Evolutionary conservation across 2,329 filamentous ascomycete genomes (phyloP), one percentile per base, ranked within the genome.

Genomic region (Bertia moriformis): DNA sequence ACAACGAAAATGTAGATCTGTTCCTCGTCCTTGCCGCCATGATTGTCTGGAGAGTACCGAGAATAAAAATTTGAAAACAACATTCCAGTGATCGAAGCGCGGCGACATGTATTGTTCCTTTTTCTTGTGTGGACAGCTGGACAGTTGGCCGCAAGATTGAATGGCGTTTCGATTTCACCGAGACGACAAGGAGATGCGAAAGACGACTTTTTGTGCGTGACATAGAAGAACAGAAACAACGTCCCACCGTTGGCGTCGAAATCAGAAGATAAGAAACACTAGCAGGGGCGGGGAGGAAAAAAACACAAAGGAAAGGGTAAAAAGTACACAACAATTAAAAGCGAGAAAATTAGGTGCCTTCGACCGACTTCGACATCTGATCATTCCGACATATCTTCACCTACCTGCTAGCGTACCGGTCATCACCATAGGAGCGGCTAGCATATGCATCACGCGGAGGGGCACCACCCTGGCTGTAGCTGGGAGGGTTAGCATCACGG

Each of bases 401-500:
- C 15, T 35, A 35, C 32, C 32, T 13, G 32, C 32, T 18, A 15
- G 10, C 15, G 15, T 35, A 35, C 10, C 32, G 12, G 15, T 35
- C 32, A 7, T 35, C 32, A 35, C 32, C 32, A 17, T 35, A 35
- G 15, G 32, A 35, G 32, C 32, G 32, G 15, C 32, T 15, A 17
- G 10, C 32, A 15, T 17, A 17, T 10, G 32, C 10, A 7, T 35
- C 32, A 35, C 32, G 32, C 7, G 32, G 12, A 35, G 32, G 32
- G 7, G 32, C 12, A 7, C 10, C 32, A 18, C n/a, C n/a, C n/a
- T 35, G 10, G 24, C 24, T n/a, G 32, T 35, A 35, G 32, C 32
- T 35, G 32, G 10, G 10, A 35, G 32, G 10, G 32, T 35, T 35
- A 17, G 32, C 32, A 35, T 35, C 32, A 35, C 32, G 32, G 15